These are phyloP conservation scores for Scedosporium minutisporum DNA, from an alignment of 2,329 filamentous ascomycete genomes.

Conservation along the genomic window DNA sequence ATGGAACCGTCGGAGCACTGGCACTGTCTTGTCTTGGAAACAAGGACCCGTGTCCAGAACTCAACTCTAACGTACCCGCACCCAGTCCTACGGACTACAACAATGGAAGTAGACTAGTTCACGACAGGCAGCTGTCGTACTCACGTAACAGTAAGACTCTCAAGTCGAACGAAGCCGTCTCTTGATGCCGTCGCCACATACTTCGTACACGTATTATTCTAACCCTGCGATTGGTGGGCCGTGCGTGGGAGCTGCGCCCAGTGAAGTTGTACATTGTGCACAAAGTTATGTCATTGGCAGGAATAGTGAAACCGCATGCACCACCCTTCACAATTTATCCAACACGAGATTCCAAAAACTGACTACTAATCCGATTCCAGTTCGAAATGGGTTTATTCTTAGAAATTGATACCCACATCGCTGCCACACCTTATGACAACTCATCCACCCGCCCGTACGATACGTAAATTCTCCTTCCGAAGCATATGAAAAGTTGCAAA, in stretches of 20 bases:
- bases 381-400: conserved; percentile 1
- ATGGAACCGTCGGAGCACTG: too few relatives aligned
- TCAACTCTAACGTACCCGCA: too few relatives aligned
- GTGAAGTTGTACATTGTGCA: background rate
- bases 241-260: background rate
- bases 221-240: background rate
- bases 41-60: too few relatives aligned
- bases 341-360: background rate
- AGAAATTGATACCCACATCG: background rate
- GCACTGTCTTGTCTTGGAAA: too few relatives aligned
- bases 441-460: background rate
- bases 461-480: conserved; percentile 1
- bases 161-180: too few relatives aligned
- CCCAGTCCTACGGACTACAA: too few relatives aligned
- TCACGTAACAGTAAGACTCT: too few relatives aligned
- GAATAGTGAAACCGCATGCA: conserved; percentile 4
- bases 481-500: background rate
- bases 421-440: background rate
- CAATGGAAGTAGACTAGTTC: too few relatives aligned
- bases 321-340: conserved; percentile 1
- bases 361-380: background rate
- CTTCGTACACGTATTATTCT: background rate
- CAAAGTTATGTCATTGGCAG: conserved; percentile 5
- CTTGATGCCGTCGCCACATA: background rate
- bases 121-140: too few relatives aligned